These are phyloP conservation scores for Corniculantispora saksenae DNA, from an alignment of 2,329 filamentous ascomycete species.

Conservation along the genomic window DNA sequence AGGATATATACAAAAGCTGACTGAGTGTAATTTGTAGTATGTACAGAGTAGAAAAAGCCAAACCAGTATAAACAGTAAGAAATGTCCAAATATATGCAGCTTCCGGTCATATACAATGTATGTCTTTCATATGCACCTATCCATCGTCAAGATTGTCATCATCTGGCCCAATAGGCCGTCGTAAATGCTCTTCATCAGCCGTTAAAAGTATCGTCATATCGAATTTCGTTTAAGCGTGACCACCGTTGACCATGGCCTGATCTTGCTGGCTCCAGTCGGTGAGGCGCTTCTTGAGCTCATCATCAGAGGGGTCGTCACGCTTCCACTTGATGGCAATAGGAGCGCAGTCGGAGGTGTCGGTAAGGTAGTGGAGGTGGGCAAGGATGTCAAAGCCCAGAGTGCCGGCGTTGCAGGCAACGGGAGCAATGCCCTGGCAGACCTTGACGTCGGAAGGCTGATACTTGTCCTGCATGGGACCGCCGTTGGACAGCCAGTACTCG, in stretches of 20 bases:
- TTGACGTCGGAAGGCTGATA: conserved; percentile 44
- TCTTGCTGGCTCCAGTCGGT: conserved; percentile 39
- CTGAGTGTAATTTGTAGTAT: neutral
- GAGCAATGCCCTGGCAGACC: conserved; percentile 51
- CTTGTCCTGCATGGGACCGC: conserved; percentile 32
- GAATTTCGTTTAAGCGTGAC: neutral
- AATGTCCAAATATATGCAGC: neutral
- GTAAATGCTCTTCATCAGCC: neutral
- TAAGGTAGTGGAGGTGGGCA: conserved; percentile 54
- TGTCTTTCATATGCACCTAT: neutral
- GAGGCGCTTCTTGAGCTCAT: conserved; percentile 41
- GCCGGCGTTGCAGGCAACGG: conserved; percentile 52
- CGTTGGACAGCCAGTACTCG: conserved; percentile 63
- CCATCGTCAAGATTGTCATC: neutral
- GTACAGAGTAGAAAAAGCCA: neutral
- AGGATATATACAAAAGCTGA: neutral
- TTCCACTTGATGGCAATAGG: conserved; percentile 28
- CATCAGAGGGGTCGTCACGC: conserved; percentile 32
- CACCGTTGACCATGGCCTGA: conserved; percentile 23
- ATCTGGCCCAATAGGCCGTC: neutral
- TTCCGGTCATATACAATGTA: neutral
- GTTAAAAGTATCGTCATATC: neutral
- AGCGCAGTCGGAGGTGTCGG: conserved; percentile 42
- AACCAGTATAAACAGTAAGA: neutral
- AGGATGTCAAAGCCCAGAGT: conserved; percentile 44